Base-by-base conservation (phyloP, 2,329 filamentous ascomycete genomes). In the Monosporascus sp. region DNA sequence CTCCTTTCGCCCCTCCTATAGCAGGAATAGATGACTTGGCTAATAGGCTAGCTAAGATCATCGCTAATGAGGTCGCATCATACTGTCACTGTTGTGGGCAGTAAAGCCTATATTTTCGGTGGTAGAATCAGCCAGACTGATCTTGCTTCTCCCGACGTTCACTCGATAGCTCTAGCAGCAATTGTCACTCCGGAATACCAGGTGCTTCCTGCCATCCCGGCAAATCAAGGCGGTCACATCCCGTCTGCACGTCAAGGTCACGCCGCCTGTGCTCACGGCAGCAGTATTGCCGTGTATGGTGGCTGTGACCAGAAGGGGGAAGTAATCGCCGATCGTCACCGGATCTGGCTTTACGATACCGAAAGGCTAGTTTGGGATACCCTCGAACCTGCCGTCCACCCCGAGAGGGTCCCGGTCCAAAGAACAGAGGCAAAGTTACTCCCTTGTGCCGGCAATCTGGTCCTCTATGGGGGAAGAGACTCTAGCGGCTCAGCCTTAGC, bases 91-190 rank as follows among this genome's bases (percentile, higher is more conserved):
- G 67, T 81, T 46, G 71, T 84, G 57, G 76, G 76, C 54, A 73
- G 76, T 50, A 76, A 77, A 57, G 79, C 79, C 31, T 82, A 82
- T 62, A 76, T 83, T 51, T 82, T 82, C 56, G 80, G 80, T 7
- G 80, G 80, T 50, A 71, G 75, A 60, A 66, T 59, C 1, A 61
- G 65, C 44, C 62, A 60, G 41, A 61, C 71, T 56, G 56, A 69
- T 53, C 68, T 81, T 26, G 78, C 77, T 34, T 71, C 73, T 52
- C 78, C 78, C 61, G 73, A 75, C 51, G 73, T 83, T 49, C 76
- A 82, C 59, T 73, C 77, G 22, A 65, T 83, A 50, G 76, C 80
- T 14, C 63, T 83, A 2, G 76, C 80, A 0, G 69, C 71, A 14
- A 69, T 50, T 36, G 22, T 74, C 40, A 53, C 61, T 19, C 60